phyloP scores from a whole-genome alignment of 1,284 basidiomycete species.

The Butyriboletus appendiculatus region DNA sequence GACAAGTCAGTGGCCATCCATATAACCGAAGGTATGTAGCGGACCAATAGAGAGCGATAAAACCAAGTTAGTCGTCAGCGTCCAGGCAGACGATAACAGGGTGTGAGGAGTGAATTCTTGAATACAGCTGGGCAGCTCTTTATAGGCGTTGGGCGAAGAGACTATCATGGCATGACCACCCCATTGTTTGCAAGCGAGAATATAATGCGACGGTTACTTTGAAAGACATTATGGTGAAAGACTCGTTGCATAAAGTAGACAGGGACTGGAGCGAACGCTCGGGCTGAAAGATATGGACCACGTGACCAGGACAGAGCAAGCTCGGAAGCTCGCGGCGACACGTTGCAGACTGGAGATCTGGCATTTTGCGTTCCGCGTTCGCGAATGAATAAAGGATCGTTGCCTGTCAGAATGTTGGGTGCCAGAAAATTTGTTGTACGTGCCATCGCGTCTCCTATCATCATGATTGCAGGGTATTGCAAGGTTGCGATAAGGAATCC shows the following conservation, averaged over 20 bases:
- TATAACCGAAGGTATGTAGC: not conserved
- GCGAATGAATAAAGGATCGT: conserved; percentile 1
- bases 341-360: conserved; percentile 22
- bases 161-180: not conserved
- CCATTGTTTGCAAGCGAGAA: conserved; percentile 2
- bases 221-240: conserved; percentile 23
- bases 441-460: not conserved
- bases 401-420: not conserved
- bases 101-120: not conserved
- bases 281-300: conserved; percentile 14
- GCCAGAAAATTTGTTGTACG: not conserved
- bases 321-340: conserved; percentile 36
- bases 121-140: conserved; percentile 3
- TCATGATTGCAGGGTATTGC: not conserved
- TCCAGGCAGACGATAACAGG: conserved; percentile 14
- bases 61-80: conserved; percentile 1
- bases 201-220: conserved; percentile 10
- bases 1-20: conserved; percentile 1
- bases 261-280: conserved; percentile 2
- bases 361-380: conserved; percentile 4
- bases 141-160: conserved; percentile 14
- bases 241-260: conserved; percentile 18
- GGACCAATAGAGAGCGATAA: conserved; percentile 10
- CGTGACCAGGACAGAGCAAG: conserved; percentile 40
- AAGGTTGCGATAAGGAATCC: not conserved